A percentile compares a stretch with the other conserved stretches of the same genome.
Conservation (phyloP, 805 yeast species). For the Diddensiella santjacobensis region DNA sequence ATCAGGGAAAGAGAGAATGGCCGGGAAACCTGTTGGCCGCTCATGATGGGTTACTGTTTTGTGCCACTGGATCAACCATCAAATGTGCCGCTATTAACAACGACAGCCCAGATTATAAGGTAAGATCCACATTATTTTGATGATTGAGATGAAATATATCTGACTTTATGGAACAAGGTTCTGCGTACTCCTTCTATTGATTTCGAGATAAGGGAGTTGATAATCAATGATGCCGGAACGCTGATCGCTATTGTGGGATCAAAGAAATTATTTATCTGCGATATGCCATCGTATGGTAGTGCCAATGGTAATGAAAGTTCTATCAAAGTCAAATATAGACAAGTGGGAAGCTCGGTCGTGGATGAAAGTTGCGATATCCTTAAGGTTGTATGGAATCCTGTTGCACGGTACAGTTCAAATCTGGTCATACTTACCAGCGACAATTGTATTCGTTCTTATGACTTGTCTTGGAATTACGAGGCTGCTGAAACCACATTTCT, state of each 20-base stretch:
- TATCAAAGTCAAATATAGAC: slow-evolving; percentile 28
- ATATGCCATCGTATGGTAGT: slow-evolving; percentile 31
- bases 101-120: not conserved
- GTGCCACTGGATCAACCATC: not conserved
- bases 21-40: not conserved
- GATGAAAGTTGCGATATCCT: slow-evolving; percentile 32
- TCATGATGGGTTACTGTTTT: not conserved
- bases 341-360: slow-evolving; percentile 22
- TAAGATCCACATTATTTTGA: no score
- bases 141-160: no score
- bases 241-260: slow-evolving; percentile 42
- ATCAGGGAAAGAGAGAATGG: not conserved
- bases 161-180: no score
- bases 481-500: slow-evolving; percentile 23
- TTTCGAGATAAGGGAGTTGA: slow-evolving; percentile 35
- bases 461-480: slow-evolving; percentile 31
- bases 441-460: slow-evolving; percentile 35
- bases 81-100: not conserved
- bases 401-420: slow-evolving; percentile 42
- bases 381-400: slow-evolving; percentile 44
- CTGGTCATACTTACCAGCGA: slow-evolving; percentile 41
- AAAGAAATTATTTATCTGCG: slow-evolving; percentile 30
- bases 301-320: slow-evolving; percentile 6
- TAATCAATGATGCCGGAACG: slow-evolving; percentile 41
- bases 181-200: slow-evolving; percentile 26